Evolutionary conservation across 768 basidiomycete genomes (phyloP).

Genomic region (Kwoniella mangroviensis): DNA sequence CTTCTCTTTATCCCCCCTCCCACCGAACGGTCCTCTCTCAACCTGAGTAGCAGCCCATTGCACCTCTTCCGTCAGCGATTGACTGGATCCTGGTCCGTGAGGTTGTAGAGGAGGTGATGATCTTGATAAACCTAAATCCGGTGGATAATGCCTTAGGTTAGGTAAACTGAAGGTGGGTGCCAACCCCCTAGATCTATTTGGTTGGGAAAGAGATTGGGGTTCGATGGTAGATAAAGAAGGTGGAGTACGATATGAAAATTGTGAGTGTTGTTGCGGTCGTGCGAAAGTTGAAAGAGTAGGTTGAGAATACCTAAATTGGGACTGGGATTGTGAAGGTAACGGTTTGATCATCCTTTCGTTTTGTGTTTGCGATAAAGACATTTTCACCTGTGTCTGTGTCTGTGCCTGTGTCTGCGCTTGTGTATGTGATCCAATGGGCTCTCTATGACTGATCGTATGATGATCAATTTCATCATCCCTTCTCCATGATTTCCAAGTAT

Average conservation of each 20-base stretch:
- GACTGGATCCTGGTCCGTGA: background rate
- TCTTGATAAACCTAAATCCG: background rate
- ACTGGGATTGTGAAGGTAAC: constrained; percentile 15
- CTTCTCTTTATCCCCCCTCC: constrained; percentile 36
- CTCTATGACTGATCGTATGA: background rate
- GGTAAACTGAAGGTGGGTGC: background rate
- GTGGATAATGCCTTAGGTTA: background rate
- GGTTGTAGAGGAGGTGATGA: constrained; percentile 13
- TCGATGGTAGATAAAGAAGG: background rate
- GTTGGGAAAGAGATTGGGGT: background rate
- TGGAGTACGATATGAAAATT: background rate
- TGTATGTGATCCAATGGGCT: background rate
- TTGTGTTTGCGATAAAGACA: background rate
- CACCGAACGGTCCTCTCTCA: constrained; percentile 45
- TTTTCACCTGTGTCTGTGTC: background rate
- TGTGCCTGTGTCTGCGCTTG: background rate
- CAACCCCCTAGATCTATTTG: background rate
- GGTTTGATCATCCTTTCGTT: constrained; percentile 25
- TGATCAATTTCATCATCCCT: background rate
- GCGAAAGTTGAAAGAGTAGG: background rate
- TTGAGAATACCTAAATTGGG: constrained; percentile 8
- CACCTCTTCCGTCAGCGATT: background rate
- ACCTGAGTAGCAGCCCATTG: constrained; percentile 36
- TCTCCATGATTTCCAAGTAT: constrained; percentile 14
- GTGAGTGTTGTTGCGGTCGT: background rate